Evolutionary conservation across 768 basidiomycete genomes (phyloP).

Genomic region (Russula virescens): DNA sequence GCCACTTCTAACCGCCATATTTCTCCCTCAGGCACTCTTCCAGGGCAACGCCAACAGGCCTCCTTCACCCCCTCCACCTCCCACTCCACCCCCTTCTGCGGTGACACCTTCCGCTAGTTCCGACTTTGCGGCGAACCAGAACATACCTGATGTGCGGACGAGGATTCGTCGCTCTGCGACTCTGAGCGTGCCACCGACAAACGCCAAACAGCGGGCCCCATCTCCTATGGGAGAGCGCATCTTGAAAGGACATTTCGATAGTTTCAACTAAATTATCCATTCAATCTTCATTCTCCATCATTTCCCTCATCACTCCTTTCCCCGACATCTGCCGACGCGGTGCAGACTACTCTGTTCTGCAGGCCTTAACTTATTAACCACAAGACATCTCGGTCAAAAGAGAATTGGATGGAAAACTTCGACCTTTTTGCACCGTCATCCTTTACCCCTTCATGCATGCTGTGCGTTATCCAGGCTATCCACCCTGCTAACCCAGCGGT

Average conservation of each 20-base stretch:
- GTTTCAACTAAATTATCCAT: conserved; percentile 54
- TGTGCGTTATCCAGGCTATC: neutral
- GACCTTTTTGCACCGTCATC: neutral
- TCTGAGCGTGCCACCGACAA: conserved; percentile 38
- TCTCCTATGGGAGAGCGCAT: conserved; percentile 91
- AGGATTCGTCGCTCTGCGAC: conserved; percentile 54
- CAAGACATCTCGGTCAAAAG: conserved; percentile 8
- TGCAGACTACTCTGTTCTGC: neutral
- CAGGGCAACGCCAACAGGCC: conserved; percentile 6
- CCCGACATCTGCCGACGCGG: neutral
- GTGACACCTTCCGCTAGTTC: neutral
- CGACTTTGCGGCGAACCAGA: conserved; percentile 5
- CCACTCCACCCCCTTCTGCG: conserved; percentile 21
- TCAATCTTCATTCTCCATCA: neutral
- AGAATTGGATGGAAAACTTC: conserved; percentile 8
- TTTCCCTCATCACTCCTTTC: neutral
- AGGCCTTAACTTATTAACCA: neutral
- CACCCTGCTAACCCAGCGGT: neutral
- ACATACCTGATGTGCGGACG: conserved; percentile 25
- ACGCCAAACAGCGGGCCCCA: conserved; percentile 54
- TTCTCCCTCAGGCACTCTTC: conserved; percentile 17
- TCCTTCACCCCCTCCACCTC: conserved; percentile 16
- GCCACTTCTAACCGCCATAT: conserved; percentile 14
- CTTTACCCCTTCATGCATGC: neutral
- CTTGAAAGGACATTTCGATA: conserved; percentile 86